Evolutionary conservation across 2,329 filamentous ascomycete genomes (phyloP), one percentile per base, ranked within the genome.

Genomic region (Gyromitra esculenta): DNA sequence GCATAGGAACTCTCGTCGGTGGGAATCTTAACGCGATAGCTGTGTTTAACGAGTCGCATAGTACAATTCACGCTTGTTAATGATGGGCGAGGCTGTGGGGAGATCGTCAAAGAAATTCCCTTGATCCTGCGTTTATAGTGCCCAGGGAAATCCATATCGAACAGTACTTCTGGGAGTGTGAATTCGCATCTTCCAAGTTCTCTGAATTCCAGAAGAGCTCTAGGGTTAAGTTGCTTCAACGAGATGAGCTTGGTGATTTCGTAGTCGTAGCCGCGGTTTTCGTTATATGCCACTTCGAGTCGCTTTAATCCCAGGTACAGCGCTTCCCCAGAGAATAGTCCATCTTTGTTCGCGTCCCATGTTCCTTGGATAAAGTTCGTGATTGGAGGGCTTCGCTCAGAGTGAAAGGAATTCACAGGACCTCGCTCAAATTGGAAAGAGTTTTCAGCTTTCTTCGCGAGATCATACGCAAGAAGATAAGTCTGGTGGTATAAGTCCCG

Each of bases 91-190:
- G 68, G 13, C 81, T 54, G 72, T 80, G 82, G 0, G 82, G 83
- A 31, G 8, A 85, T 81, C 0, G 83, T 80, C 0, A 85, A 18
- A 0, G 81, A 54, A 0, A 85, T 81, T 41, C 81, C 77, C 18
- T 79, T 80, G 72, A 85, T 83, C 5, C 83, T 81, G 0, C 84
- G 82, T 13, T 81, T 60, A 79, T 84, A 85, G 78, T 85, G 84
- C 1, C 84, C 84, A 0, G 84, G 84, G 73, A 81, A 84, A 80
- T 84, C 84, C 48, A 84, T 77, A 78, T 85, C 84, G 75, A 82
- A 84, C 4, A 83, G 45, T 4, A 76, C 41, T 78, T 85, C 84
- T 5, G 81, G 80, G 13, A 85, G 15, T 35, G 73, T 52, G 68
- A 84, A 82, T 13, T 72, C 66, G 37, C 56, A 64, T 2, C 9